These are phyloP conservation scores for Xylariaceae sp. DNA, from an alignment of 2,329 filamentous ascomycete species.

Conservation along the genomic window DNA sequence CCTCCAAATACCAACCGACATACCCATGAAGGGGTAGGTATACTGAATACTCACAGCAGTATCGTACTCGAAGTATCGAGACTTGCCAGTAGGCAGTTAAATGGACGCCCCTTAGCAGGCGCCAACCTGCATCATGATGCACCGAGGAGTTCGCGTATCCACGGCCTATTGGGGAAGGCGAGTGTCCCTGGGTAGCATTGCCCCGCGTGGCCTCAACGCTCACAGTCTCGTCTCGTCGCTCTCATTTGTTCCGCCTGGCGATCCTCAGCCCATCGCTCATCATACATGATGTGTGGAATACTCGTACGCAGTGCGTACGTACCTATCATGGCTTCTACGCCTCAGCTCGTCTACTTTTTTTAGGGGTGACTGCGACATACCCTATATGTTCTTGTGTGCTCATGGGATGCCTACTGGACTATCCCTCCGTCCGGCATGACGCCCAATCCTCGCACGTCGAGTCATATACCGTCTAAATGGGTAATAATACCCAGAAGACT, in stretches of 20 bases:
- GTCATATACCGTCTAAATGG: not conserved
- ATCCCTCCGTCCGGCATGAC: not conserved
- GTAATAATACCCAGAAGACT: not conserved
- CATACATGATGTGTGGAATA: not conserved
- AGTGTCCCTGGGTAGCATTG: slow-evolving; percentile 2
- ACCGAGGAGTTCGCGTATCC: slow-evolving; percentile 14
- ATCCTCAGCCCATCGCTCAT: slow-evolving; percentile 13
- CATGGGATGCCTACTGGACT: not conserved
- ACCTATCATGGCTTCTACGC: not conserved
- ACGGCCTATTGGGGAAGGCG: slow-evolving; percentile 16
- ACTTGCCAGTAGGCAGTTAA: not conserved
- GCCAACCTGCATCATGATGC: slow-evolving; percentile 21
- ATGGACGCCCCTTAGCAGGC: slow-evolving; percentile 14
- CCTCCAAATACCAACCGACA: no score
- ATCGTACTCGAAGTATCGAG: no score
- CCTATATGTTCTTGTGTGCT: not conserved
- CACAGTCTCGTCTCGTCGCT: slow-evolving; percentile 7
- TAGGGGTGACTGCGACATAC: not conserved
- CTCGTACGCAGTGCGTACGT: not conserved
- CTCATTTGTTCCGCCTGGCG: not conserved
- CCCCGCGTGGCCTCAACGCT: slow-evolving; percentile 15
- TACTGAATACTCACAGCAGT: no score
- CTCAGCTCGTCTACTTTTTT: not conserved
- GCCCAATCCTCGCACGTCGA: not conserved
- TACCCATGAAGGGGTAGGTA: no score